These are phyloP conservation scores for Tricholoma hemisulphureum DNA, from an alignment of 768 basidiomycete genomes.

Conservation along the genomic window DNA sequence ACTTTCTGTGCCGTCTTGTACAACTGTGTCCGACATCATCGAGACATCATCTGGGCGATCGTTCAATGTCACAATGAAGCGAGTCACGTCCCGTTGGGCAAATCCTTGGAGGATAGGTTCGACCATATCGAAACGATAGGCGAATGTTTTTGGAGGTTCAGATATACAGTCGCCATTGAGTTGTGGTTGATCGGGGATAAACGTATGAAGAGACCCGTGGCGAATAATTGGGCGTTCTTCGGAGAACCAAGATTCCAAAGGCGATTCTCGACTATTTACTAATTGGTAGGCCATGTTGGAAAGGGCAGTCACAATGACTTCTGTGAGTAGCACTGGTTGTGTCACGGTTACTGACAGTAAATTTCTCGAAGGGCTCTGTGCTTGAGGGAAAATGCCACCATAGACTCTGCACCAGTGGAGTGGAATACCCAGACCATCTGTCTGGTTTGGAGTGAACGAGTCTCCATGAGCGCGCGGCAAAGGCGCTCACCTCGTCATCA, in stretches of 20 bases:
- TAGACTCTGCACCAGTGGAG: constrained; percentile 37
- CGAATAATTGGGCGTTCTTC: constrained; percentile 47
- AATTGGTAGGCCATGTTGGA: constrained; percentile 47
- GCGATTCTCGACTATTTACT: constrained; percentile 32
- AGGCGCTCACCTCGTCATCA: constrained; percentile 38
- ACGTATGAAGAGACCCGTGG: constrained; percentile 41
- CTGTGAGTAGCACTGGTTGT: constrained; percentile 41
- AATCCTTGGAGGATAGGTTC: constrained; percentile 77
- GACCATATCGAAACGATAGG: constrained; percentile 55
- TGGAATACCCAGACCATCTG: constrained; percentile 39
- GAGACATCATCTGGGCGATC: constrained; percentile 14
- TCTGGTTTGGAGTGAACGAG: constrained; percentile 19
- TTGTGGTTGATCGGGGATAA: constrained; percentile 19
- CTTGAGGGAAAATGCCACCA: constrained; percentile 31
- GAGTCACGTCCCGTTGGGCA: constrained; percentile 46
- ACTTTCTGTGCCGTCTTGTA: constrained; percentile 13
- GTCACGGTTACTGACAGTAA: constrained; percentile 22
- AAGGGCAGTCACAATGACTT: constrained; percentile 52
- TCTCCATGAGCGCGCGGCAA: not conserved
- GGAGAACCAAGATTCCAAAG: constrained; percentile 45
- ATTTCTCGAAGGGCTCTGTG: constrained; percentile 1
- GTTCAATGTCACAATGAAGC: constrained; percentile 46
- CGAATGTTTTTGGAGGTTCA: constrained; percentile 21
- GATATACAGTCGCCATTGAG: constrained; percentile 20
- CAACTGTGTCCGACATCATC: constrained; percentile 13